Evolutionary conservation across 1,284 basidiomycete genomes (phyloP), one percentile per base, ranked within the genome.

Genomic region (Grifola frondosa): DNA sequence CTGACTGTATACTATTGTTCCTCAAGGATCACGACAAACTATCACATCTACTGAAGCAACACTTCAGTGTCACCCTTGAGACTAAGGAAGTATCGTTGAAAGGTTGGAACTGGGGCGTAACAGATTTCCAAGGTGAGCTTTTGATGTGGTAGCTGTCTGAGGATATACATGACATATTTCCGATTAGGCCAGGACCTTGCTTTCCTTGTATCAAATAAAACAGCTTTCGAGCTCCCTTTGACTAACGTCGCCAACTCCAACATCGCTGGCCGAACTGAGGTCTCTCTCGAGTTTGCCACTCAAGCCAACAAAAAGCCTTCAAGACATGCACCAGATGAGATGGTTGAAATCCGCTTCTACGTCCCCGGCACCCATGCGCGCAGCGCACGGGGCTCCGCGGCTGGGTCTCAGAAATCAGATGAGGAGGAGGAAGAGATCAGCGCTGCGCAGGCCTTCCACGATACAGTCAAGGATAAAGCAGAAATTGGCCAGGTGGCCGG

Each of bases 31-130:
- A 90, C 44, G 91, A 94, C 49, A 88, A 82, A 56, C 59, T 93
- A 6, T 73, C 84, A 8, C 69, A 75, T 33, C 63, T 92, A n/a
- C 66, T 95, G 45, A 92, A 91, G 64, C 86, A 88, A 54, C 81
- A 91, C 67, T 98, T 94, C 70, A 81, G 79, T 46, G 73, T 95
- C 50, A 80, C 86, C 6, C 74, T 99, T 21, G 96, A 98, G 62
- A 80, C 80, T 10, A 85, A 84, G 62, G 97, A 99, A 58, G 75
- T 86, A 15, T 88, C 90, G 7, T 81, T 95, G 61, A 92, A 93
- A 62, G 97, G 97, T 1, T 99, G 94, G 94, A 99, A 99, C 65
- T 99, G 97, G 97, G 97, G 97, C 13, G 80, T 88, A 29, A 91
- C 91, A 3, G 91, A 96, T 60, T 93, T 99, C 53, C 89, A 92